These are phyloP conservation scores for Chytriomyces hyalinus DNA, from an alignment of 192 early-diverging fungal species.

Conservation along the genomic window DNA sequence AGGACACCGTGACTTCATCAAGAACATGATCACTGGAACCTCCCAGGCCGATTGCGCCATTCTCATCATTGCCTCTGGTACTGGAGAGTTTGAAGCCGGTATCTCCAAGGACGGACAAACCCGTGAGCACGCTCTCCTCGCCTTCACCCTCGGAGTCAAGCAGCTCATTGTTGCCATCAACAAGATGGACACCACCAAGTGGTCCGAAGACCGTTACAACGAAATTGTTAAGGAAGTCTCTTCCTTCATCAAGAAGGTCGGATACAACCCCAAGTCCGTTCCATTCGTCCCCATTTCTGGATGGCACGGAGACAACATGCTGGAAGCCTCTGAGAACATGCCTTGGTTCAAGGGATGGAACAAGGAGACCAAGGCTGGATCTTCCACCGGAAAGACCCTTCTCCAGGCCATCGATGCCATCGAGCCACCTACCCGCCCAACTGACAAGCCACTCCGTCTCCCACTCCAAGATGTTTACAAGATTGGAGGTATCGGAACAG, in stretches of 20 bases:
- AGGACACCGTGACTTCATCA: conserved; percentile 99
- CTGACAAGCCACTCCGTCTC: conserved; percentile 95
- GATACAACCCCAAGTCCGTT: conserved; percentile 90
- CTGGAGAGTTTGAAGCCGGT: conserved; percentile 94
- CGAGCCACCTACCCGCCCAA: conserved; percentile 86
- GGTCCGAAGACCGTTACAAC: conserved; percentile 91
- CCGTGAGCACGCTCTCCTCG: conserved; percentile 98
- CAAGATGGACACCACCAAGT: conserved; percentile 99
- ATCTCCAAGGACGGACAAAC: conserved; percentile 99
- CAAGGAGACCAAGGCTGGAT: conserved; percentile 84
- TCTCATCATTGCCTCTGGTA: conserved; percentile 91
- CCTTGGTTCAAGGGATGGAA: conserved; percentile 97
- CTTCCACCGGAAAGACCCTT: conserved; percentile 74
- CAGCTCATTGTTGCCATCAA: conserved; percentile 98
- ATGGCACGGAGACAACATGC: conserved; percentile 98
- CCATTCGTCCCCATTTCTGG: conserved; percentile 98
- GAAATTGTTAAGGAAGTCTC: conserved; percentile 97
- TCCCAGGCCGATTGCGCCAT: conserved; percentile 97
- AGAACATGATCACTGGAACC: conserved; percentile 91
- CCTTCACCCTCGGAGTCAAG: conserved; percentile 95
- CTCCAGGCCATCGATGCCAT: conserved; percentile 94
- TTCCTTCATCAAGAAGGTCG: conserved; percentile 96
- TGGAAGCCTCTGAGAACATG: conserved; percentile 92
- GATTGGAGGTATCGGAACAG: conserved; percentile 96
- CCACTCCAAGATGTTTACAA: conserved; percentile 98